A percentile compares a stretch with the other conserved stretches of the same genome.
Evolutionary conservation across 495 filamentous ascomycete species (phyloP).

Genomic region (Annulohypoxylon maeteangense): DNA sequence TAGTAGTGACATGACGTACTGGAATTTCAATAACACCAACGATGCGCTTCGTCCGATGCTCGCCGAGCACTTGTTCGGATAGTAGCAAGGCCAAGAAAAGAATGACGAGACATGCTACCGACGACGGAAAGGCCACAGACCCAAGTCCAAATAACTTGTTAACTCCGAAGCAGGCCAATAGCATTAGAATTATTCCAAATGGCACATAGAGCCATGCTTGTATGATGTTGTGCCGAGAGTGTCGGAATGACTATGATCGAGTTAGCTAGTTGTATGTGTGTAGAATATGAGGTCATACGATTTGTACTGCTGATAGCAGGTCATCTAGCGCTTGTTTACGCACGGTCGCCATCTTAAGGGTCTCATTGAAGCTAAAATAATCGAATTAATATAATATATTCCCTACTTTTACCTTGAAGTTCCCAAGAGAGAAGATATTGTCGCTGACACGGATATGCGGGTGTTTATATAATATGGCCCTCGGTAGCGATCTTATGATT

Average conservation of each 20-base stretch:
- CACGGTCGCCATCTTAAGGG: not conserved
- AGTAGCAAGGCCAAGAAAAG: slow-evolving; percentile 59
- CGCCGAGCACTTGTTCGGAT: slow-evolving; percentile 57
- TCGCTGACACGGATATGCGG: not conserved
- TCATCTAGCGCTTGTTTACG: not conserved
- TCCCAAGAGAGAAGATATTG: not conserved
- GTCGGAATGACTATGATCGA: slow-evolving; percentile 24
- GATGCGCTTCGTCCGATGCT: slow-evolving; percentile 54
- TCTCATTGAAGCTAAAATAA: not conserved
- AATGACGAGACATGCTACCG: slow-evolving; percentile 61
- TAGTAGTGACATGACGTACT: slow-evolving; percentile 46
- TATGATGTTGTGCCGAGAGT: slow-evolving; percentile 45
- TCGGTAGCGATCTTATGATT: slow-evolving; percentile 19
- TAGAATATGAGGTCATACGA: slow-evolving; percentile 21
- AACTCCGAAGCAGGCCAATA: slow-evolving; percentile 63
- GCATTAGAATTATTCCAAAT: slow-evolving; percentile 56
- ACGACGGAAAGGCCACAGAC: slow-evolving; percentile 63
- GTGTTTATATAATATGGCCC: not conserved
- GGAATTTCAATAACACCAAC: slow-evolving; percentile 61
- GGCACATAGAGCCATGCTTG: slow-evolving; percentile 63
- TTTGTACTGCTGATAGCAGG: slow-evolving; percentile 27
- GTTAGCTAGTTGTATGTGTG: not conserved
- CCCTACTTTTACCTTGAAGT: not conserved
- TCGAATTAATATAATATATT: not conserved
- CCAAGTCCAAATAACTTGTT: slow-evolving; percentile 59